Evolutionary conservation across 2,329 filamentous ascomycete genomes (phyloP), one percentile per base, ranked within the genome.

Genomic region (Phoma sp.): DNA sequence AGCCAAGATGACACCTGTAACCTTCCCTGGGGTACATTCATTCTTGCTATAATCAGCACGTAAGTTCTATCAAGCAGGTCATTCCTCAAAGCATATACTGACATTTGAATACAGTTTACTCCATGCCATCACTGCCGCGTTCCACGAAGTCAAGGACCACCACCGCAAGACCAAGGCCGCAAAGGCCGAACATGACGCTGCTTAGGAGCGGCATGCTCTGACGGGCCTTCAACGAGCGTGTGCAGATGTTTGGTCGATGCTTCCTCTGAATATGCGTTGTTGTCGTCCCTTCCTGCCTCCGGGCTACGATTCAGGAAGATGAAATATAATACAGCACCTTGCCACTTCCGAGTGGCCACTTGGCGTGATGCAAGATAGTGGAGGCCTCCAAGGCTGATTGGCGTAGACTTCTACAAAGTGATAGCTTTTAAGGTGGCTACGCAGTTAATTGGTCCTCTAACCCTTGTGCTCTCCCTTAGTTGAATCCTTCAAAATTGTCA

Each of bases 21-120:
- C 37, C 51, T 80, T 30, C 75, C 76, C 1, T 78, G 75, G 77
- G 77, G 74, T 0, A 78, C 75, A 0, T 80, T 80, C 54, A 70
- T 78, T 8, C 48, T 79, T 52, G 77, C 77, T 7, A 79, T 79
- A 39, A 60, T 79, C 49, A 77, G 73, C 73, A 79, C 76, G 76
- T 79, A 68, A 74, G 76, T 76, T 13, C 2, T 6, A 6, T 9
- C 29, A 10, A 4, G 33, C 13, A 29, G 22, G 10, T 18, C 6
- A 22, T 8, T 8, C 18, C 2, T 35, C 11, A 6, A 23, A 22
- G 25, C 29, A 22, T 7, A 10, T 8, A 14, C 36, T 62, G 24
- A 59, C 22, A 8, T 4, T 22, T 22, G 18, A 24, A n/a, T n/a
- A n/a, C 50, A 78, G 76, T 7, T 14, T 79, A 14, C 70, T 80